Evolutionary conservation across 2,329 filamentous ascomycete genomes (phyloP), one percentile per base, ranked within the genome.

Genomic region (Fusarium bactridioides): DNA sequence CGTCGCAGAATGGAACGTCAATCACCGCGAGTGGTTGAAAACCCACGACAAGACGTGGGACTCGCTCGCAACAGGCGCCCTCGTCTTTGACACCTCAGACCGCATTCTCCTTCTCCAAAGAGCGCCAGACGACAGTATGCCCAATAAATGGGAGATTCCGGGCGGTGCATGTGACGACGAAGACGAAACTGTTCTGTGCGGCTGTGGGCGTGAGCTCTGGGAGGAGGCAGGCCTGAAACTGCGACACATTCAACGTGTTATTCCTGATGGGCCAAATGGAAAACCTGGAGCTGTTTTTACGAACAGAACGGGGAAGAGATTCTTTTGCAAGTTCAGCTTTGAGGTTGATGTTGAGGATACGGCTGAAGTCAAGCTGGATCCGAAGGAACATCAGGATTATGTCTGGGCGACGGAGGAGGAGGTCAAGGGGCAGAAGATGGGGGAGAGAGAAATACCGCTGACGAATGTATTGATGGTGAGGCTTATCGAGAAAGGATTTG

Each of bases 91-190:
- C 75, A 21, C 70, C 43, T 43, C 71, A 11, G 62, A 75, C 60
- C 78, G 79, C 41, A 76, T 86, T 51, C 83, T 87, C 4, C 82
- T 87, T 25, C 72, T 87, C 15, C 85, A 86, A 74, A 84, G 85
- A 74, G 82, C 84, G 33, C 68, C 80, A 10, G 77, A 81, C 70
- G 85, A 86, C 77, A 83, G 78, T 60, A 82, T 83, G 78, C 85
- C 86, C 6, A 76, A 82, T 62, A 77, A 71, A 8, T 88, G 86
- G 86, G 86, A 88, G 64, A 68, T 82, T 2, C 86, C 86, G 3
- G 86, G 86, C 27, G 86, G 86, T n/a, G 83, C 79, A 2, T 82
- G 82, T 44, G 86, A 87, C 55, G 56, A 75, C 1, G 76, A 78
- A 1, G 85, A 87, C 67, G 48, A 67, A 10, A 83, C 75, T 18